Conservation (phyloP, 1,284 basidiomycete species). For the Papiliotrema nemorosa region DNA sequence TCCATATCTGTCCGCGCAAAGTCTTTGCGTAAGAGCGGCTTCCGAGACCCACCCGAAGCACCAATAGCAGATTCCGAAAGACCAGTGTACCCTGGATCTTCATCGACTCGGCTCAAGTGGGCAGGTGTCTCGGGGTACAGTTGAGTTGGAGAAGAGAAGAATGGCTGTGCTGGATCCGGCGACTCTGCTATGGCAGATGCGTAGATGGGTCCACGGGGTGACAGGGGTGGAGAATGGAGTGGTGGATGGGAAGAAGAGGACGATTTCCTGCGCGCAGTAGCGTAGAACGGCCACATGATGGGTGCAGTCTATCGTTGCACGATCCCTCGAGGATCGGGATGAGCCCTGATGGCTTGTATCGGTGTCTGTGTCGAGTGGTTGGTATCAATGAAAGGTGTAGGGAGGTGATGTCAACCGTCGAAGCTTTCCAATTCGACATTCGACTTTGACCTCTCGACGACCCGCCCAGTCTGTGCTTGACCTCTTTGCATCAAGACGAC, state of each 20-base stretch:
- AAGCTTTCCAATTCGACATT: no score
- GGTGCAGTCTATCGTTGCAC: neutral
- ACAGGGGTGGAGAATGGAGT: neutral
- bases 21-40: slow-evolving; percentile 1
- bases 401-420: no score
- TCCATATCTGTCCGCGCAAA: neutral
- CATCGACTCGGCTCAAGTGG: neutral
- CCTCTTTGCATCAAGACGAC: no score
- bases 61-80: neutral
- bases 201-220: neutral
- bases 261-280: neutral
- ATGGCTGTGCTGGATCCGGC: neutral
- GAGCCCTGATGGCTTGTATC: neutral
- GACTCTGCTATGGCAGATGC: slow-evolving; percentile 3
- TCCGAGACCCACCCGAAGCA: neutral
- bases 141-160: neutral
- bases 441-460: no score
- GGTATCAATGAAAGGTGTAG: no score
- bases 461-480: no score
- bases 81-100: neutral
- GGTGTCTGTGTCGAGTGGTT: no score
- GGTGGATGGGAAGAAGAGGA: neutral
- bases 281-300: neutral
- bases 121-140: neutral
- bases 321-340: neutral